Conservation (phyloP, 345 rosid species). For the Xanthoceras sorbifolium region DNA sequence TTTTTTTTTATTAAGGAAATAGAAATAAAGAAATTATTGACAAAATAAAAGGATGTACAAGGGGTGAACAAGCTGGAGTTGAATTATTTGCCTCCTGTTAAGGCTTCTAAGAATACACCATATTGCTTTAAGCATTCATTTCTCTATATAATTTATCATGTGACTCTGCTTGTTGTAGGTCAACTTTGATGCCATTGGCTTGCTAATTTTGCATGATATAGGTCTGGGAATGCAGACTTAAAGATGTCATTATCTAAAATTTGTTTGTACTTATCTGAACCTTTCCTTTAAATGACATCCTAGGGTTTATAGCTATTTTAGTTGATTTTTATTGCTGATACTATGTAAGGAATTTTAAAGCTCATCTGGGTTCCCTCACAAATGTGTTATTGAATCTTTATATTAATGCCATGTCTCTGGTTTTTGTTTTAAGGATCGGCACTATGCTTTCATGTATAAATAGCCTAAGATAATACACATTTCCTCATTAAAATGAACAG, state of each 20-base stretch:
- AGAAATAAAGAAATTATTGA: not conserved
- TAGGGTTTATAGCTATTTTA: not conserved
- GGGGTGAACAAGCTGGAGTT: not conserved
- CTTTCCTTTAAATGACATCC: not conserved
- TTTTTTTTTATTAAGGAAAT: not conserved
- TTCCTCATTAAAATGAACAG: not conserved
- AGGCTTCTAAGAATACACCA: not conserved
- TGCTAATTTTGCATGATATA: not conserved
- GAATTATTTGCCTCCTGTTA: not conserved
- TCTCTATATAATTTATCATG: not conserved
- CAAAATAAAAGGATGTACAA: not conserved
- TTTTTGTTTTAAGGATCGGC: not conserved
- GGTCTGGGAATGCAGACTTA: not conserved
- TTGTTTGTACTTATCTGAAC: not conserved
- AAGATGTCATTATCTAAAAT: not conserved
- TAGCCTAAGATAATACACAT: conserved; percentile 1
- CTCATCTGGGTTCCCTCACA: not conserved
- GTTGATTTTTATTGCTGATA: not conserved
- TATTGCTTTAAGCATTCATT: not conserved
- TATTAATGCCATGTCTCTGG: not conserved
- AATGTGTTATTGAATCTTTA: not conserved
- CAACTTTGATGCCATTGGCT: not conserved
- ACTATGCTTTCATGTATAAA: not conserved
- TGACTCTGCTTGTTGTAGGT: not conserved
- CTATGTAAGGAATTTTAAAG: not conserved